A percentile compares a stretch with the other conserved stretches of the same genome.
These are phyloP conservation scores for Albophoma yamanashiensis DNA, from an alignment of 2,329 filamentous ascomycete genomes.

Conservation along the genomic window DNA sequence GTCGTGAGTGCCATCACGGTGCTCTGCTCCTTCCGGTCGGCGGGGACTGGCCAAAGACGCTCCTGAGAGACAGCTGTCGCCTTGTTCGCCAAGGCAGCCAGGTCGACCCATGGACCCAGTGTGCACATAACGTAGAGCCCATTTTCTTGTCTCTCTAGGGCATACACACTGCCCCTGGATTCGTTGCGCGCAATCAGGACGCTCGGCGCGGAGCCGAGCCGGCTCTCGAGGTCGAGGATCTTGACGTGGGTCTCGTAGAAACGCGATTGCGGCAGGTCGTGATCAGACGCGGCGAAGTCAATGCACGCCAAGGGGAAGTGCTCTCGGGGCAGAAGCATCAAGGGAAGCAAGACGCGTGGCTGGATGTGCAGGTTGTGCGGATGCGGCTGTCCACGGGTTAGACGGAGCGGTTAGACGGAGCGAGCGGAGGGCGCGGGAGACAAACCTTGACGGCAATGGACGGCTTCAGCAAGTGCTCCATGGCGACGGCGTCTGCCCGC, in stretches of 20 bases:
- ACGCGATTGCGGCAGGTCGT: constrained; percentile 40
- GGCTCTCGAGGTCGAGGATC: constrained; percentile 52
- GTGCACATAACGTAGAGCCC: constrained; percentile 58
- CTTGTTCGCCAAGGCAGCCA: constrained; percentile 38
- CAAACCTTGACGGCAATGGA: constrained; percentile 42
- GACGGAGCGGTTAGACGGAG: constrained; percentile 13
- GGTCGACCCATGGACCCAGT: constrained; percentile 55
- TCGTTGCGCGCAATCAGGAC: constrained; percentile 53
- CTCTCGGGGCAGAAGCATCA: constrained; percentile 53
- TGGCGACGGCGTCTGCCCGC: constrained; percentile 25
- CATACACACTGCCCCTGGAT: constrained; percentile 42
- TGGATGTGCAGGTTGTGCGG: constrained; percentile 41
- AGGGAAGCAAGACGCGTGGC: constrained; percentile 44
- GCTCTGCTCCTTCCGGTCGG: constrained; percentile 7
- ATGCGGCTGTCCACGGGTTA: constrained; percentile 33
- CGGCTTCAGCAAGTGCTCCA: constrained; percentile 40
- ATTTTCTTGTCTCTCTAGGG: constrained; percentile 52
- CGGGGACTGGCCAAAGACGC: constrained; percentile 14
- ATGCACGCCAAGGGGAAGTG: constrained; percentile 50
- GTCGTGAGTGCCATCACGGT: constrained; percentile 25
- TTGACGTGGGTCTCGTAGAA: constrained; percentile 52
- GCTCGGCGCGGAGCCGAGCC: constrained; percentile 40
- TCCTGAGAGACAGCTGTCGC: constrained; percentile 30
- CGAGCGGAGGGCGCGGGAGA: not conserved
- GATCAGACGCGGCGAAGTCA: constrained; percentile 41